Base-by-base conservation (phyloP, 352 stramenopile species). In the Globisporangium barbulae region DNA sequence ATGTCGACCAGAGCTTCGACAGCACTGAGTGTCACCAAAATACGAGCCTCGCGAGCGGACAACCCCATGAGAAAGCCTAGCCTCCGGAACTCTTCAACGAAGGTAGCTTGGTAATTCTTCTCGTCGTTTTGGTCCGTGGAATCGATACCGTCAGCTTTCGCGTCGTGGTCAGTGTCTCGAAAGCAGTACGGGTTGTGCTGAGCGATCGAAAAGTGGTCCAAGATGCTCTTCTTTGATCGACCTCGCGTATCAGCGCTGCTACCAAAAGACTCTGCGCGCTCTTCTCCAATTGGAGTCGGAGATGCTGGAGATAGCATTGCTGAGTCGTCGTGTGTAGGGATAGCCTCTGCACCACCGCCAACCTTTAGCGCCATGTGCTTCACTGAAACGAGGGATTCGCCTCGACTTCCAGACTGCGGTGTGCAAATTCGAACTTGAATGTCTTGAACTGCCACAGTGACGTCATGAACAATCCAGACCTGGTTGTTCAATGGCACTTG, bases 171-270 rank as follows among this genome's bases (percentile, higher is more conserved):
- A 0, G 76, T 78, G 53, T 92, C 81, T 7, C 81, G 73, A 59
- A 76, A 93, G 39, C 68, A 78, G 58, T 85, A 93, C n/a, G 83
- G 83, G 67, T 93, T 91, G 54, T 89, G 71, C 37, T 91, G 74
- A 25, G 68, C 63, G 64, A 93, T 93, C 8, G 75, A 65, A 28
- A 93, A 93, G 62, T 85, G 81, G 15, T 93, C 82, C 25, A 93
- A 61, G 28, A 93, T 92, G 21, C 56, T 89, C 60, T 87, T 87
- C 53, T 85, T 89, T 45, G 72, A 50, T 39, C 53, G 52, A 2
- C 31, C 39, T 42, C 50, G 52, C 15, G 64, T 31, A 52, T 77
- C 56, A 19, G 17, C 30, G 1, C 25, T 12, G 63, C 33, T 42
- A n/a, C 53, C 60, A 53, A 55, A 47, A 0, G 66, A 69, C 15